Base-by-base conservation (phyloP, 75 land plant species). In the Selaginella moellendorffii region DNA sequence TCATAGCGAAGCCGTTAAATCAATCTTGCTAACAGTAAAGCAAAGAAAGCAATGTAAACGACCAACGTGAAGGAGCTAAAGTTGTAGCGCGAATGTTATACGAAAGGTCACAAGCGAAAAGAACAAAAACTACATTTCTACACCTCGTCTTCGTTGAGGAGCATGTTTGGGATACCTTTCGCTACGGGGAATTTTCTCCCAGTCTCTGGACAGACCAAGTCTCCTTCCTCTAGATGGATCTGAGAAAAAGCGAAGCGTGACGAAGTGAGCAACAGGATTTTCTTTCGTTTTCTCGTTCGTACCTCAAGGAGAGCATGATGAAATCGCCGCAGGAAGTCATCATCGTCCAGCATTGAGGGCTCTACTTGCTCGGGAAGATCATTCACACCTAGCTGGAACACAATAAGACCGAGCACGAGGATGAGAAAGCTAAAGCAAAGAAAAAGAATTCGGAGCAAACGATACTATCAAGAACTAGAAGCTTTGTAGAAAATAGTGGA, bases 81-180 rank as follows among this genome's bases (percentile, higher is more conserved):
- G n/a, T n/a, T n/a, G n/a, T n/a, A n/a, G n/a, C n/a, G n/a, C n/a
- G n/a, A n/a, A n/a, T n/a, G n/a, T n/a, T n/a, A n/a, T n/a, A n/a
- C n/a, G n/a, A n/a, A n/a, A n/a, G n/a, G n/a, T n/a, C n/a, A n/a
- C n/a, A n/a, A n/a, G n/a, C n/a, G n/a, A n/a, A n/a, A n/a, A n/a
- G n/a, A n/a, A n/a, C n/a, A n/a, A n/a, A n/a, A n/a, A n/a, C n/a
- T n/a, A n/a, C n/a, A n/a, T n/a, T n/a, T 36, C 77, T 75, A 88
- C 17, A 88, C 95, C 66, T 88, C 95, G 60, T 88, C 95, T 67
- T 88, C 95, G 53, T 88, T 76, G 14, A 88, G 82, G 14, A 88
- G 74, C 95, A 88, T 88, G 72, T 88, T 88, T 28, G 95, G 89
- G 63, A 88, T 81, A 20, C 95, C 95, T 73, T 85, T 85, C 54